A percentile compares a stretch with the other conserved stretches of the same genome.
Evolutionary conservation across 371 early-diverging fungal genomes (phyloP).

Genomic region (Rhizomucor pusillus): DNA sequence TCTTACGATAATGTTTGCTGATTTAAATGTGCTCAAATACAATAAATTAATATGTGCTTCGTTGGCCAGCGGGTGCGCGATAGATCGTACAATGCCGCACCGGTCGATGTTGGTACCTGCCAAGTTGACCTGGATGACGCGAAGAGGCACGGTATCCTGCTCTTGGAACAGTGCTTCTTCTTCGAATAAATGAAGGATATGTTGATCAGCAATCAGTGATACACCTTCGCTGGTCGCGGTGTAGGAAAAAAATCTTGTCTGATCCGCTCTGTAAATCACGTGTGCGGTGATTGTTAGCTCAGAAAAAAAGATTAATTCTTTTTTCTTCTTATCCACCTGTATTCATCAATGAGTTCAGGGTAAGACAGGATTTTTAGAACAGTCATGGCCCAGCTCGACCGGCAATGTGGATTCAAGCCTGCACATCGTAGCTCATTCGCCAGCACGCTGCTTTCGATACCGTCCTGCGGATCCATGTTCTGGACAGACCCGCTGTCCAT

Average conservation of each 20-base stretch:
- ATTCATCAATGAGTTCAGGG: slow-evolving; percentile 43
- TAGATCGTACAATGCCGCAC: slow-evolving; percentile 74
- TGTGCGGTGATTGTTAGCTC: too few relatives aligned
- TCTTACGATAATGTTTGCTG: slow-evolving; percentile 71
- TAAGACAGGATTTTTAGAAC: slow-evolving; percentile 67
- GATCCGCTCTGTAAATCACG: neutral
- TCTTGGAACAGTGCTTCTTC: slow-evolving; percentile 60
- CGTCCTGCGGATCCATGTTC: slow-evolving; percentile 1
- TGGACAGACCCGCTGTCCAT: slow-evolving; percentile 9
- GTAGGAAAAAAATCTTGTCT: slow-evolving; percentile 62
- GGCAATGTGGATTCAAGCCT: slow-evolving; percentile 57
- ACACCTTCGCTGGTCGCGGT: slow-evolving; percentile 73
- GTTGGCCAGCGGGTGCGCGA: slow-evolving; percentile 65
- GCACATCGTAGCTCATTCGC: slow-evolving; percentile 59
- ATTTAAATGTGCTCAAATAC: slow-evolving; percentile 69
- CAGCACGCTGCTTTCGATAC: slow-evolving; percentile 31
- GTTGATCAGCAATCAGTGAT: slow-evolving; percentile 65
- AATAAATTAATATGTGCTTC: slow-evolving; percentile 64
- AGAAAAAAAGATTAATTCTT: neutral
- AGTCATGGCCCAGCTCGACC: slow-evolving; percentile 55
- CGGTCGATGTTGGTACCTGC: slow-evolving; percentile 61
- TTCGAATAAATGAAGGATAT: slow-evolving; percentile 57
- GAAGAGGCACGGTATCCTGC: slow-evolving; percentile 52
- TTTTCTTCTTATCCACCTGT: slow-evolving; percentile 1
- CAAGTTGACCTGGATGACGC: slow-evolving; percentile 73